A percentile compares a stretch with the other conserved stretches of the same genome.
These are phyloP conservation scores for Noccaea bulbosa DNA, from an alignment of 345 rosid genomes.

Conservation along the genomic window DNA sequence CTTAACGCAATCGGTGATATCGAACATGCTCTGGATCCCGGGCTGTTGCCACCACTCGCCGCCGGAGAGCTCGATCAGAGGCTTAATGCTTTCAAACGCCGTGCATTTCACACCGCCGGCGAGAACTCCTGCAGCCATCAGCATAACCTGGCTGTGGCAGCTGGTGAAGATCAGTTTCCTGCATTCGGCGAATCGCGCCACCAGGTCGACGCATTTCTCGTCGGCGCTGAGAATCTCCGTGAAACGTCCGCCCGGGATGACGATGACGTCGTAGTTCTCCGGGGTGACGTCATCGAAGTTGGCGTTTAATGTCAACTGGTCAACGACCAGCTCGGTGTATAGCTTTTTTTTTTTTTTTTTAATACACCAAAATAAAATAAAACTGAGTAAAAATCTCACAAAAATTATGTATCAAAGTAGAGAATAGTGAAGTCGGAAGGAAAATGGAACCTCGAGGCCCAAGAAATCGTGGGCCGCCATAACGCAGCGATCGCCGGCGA, in stretches of 20 bases:
- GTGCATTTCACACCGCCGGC: conserved; percentile 54
- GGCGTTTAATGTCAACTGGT: conserved; percentile 51
- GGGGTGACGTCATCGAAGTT: conserved; percentile 45
- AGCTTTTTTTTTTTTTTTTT: conserved; percentile 34
- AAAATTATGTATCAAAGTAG: not conserved
- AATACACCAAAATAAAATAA: not conserved
- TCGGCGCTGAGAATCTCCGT: conserved; percentile 52
- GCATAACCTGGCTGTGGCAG: conserved; percentile 58
- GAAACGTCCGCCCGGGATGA: conserved; percentile 58
- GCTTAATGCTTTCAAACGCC: conserved; percentile 54
- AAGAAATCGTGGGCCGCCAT: conserved; percentile 52
- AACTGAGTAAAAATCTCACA: not conserved
- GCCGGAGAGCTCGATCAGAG: conserved; percentile 52
- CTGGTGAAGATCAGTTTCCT: conserved; percentile 53
- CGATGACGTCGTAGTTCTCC: conserved; percentile 48
- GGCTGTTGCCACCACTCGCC: conserved; percentile 56
- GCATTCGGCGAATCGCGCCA: conserved; percentile 43
- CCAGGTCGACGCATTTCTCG: conserved; percentile 45
- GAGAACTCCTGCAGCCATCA: conserved; percentile 52
- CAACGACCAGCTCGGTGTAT: conserved; percentile 53
- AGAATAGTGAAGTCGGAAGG: not conserved
- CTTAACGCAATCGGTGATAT: conserved; percentile 52
- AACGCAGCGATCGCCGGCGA: conserved; percentile 50
- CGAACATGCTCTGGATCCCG: conserved; percentile 48
- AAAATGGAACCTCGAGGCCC: conserved; percentile 50